Percentiles rank a stretch among this genome's conserved stretches.
phyloP scores from a whole-genome alignment of 805 yeast species.

The Gaillardinia entomophila region DNA sequence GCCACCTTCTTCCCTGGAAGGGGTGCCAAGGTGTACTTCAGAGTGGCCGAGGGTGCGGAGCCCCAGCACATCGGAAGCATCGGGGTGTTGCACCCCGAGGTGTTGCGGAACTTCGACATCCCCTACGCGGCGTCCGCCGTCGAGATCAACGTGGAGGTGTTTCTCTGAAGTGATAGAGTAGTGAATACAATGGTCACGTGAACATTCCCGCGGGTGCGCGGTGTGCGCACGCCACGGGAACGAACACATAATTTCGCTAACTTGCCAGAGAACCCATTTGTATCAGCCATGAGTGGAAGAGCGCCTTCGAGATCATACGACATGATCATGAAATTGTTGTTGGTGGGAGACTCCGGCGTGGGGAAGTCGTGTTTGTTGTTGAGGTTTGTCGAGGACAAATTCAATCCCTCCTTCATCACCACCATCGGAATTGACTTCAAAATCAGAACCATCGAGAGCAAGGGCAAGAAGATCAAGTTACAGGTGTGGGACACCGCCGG shows the following conservation, averaged over 20 bases:
- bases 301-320: constrained; percentile 74
- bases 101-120: constrained; percentile 76
- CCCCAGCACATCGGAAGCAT: constrained; percentile 67
- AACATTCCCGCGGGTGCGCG: too few relatives aligned
- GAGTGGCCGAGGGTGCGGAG: constrained; percentile 54
- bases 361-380: constrained; percentile 86
- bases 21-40: constrained; percentile 82
- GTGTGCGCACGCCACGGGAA: too few relatives aligned
- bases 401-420: constrained; percentile 93
- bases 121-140: constrained; percentile 91
- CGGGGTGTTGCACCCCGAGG: constrained; percentile 96
- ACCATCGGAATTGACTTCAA: constrained; percentile 98
- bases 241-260: not conserved
- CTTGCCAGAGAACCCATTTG: too few relatives aligned
- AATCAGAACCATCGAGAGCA: constrained; percentile 90
- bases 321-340: constrained; percentile 82
- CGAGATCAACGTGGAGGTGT: constrained; percentile 85
- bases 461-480: constrained; percentile 87
- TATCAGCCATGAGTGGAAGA: constrained; percentile 56
- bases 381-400: constrained; percentile 93
- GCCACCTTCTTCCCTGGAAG: constrained; percentile 93
- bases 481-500: constrained; percentile 98
- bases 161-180: too few relatives aligned
- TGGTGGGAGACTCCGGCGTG: constrained; percentile 90
- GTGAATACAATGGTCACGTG: too few relatives aligned